These are phyloP conservation scores for Aristolochia contorta DNA, from an alignment of 164 flowering plant genomes.

Conservation along the genomic window DNA sequence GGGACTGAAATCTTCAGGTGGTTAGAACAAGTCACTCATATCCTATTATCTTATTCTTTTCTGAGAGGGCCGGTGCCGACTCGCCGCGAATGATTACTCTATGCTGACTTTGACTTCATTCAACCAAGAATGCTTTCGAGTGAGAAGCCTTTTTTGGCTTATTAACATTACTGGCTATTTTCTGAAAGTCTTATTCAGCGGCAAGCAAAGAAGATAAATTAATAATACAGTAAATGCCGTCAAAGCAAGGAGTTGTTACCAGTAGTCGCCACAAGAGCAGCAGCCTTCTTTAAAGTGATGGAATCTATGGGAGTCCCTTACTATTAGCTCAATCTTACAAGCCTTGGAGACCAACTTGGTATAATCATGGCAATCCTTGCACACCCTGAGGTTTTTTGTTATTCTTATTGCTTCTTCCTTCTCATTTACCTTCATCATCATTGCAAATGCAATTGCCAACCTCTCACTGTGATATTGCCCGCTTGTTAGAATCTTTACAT, in stretches of 20 bases:
- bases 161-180: too few relatives aligned
- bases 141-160: too few relatives aligned
- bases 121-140: too few relatives aligned
- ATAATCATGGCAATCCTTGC: constrained; percentile 22
- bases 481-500: constrained; percentile 6
- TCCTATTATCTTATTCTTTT: too few relatives aligned
- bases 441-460: constrained; percentile 24
- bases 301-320: constrained; percentile 22
- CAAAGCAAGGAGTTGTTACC: constrained; percentile 6
- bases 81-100: too few relatives aligned
- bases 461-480: constrained; percentile 25
- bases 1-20: too few relatives aligned
- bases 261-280: constrained; percentile 24
- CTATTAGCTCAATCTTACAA: constrained; percentile 15
- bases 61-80: too few relatives aligned
- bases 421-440: constrained; percentile 5
- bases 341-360: constrained; percentile 22
- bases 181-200: too few relatives aligned
- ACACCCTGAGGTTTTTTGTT: constrained; percentile 20
- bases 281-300: constrained; percentile 24
- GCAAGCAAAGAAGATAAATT: too few relatives aligned
- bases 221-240: background rate
- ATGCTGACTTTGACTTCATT: too few relatives aligned
- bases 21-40: too few relatives aligned
- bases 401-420: constrained; percentile 14